phyloP scores from a whole-genome alignment of 75 land plant genomes.

The Pseudotsuga menziesii region DNA sequence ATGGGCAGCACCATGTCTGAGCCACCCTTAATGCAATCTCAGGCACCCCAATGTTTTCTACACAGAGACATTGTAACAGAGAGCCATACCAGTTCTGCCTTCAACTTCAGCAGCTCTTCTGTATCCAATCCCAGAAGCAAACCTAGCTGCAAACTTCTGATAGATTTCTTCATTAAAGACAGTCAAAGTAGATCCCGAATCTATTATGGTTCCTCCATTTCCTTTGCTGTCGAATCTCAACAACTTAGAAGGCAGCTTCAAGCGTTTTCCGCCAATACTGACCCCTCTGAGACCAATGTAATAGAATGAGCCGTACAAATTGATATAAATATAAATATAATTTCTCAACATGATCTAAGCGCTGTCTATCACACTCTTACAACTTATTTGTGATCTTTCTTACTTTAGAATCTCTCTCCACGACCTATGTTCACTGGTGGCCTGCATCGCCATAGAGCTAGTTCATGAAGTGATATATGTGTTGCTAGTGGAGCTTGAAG shows the following conservation, averaged over 20 bases:
- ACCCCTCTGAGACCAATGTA: constrained; percentile 42
- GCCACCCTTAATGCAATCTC: constrained; percentile 45
- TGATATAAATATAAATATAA: no score
- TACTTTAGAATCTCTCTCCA: no score
- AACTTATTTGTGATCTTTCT: no score
- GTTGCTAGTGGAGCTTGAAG: no score
- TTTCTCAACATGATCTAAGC: no score
- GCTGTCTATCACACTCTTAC: no score
- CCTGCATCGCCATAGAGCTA: no score
- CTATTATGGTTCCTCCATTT: constrained; percentile 54
- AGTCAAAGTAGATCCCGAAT: constrained; percentile 66
- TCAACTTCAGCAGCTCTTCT: constrained; percentile 10
- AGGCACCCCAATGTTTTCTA: constrained; percentile 15
- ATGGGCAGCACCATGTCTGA: constrained; percentile 18
- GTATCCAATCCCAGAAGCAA: constrained; percentile 5
- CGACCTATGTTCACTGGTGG: no score
- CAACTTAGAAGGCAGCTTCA: constrained; percentile 33
- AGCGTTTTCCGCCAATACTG: constrained; percentile 29
- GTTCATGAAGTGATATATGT: no score
- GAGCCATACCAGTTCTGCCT: constrained; percentile 28
- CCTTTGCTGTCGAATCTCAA: constrained; percentile 22
- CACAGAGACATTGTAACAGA: constrained; percentile 35
- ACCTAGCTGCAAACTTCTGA: no score
- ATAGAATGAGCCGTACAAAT: constrained; percentile 42
- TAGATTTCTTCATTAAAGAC: constrained; percentile 11